Evolutionary conservation across 148 eudicot genomes (phyloP), one percentile per base, ranked within the genome.

Genomic region (Pharnaceum exiguum): DNA sequence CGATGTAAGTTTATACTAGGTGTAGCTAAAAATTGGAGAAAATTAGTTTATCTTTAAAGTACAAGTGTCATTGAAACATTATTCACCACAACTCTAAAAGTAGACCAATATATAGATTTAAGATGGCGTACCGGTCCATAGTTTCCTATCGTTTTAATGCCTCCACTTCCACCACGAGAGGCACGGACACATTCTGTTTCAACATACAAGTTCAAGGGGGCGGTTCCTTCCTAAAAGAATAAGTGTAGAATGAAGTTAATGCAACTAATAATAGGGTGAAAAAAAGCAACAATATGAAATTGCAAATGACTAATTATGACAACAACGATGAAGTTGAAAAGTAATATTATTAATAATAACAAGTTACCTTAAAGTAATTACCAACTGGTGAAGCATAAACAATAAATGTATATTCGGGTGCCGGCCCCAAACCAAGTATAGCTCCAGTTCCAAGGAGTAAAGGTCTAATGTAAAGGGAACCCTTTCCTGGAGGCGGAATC

Each of bases 401-500:
- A 18, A 94, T 79, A 51, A 94, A 94, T 31, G 91, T 89, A 65
- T 79, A 89, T 24, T 89, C 99, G 3, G 93, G 84, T 19, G 96
- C 71, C 3, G 99, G 96, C 6, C 79, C 87, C 22, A 94, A 36
- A 19, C 99, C 96, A 4, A 94, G 75, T 38, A 78, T 70, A 2
- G 95, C 73, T 16, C 95, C 99, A 21, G 80, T 94, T 68, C 99
- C 99, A 10, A 94, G 56, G 24, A 94, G 87, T 75, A 94, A 55
- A 60, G 96, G 96, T 72, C 99, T 86, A 51, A 89, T 67, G 59
- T 89, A 94, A 15, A 94, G 82, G 43, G 91, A 70, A 43, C 99
- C 99, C 80, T 89, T 94, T 59, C 86, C 99, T 2, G 76, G 68
- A 16, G 99, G 99, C 59, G 99, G 99, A 68, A 94, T 86, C 99